These are phyloP conservation scores for Aspergillus funiculosus DNA, from an alignment of 495 filamentous ascomycete genomes.

Conservation along the genomic window DNA sequence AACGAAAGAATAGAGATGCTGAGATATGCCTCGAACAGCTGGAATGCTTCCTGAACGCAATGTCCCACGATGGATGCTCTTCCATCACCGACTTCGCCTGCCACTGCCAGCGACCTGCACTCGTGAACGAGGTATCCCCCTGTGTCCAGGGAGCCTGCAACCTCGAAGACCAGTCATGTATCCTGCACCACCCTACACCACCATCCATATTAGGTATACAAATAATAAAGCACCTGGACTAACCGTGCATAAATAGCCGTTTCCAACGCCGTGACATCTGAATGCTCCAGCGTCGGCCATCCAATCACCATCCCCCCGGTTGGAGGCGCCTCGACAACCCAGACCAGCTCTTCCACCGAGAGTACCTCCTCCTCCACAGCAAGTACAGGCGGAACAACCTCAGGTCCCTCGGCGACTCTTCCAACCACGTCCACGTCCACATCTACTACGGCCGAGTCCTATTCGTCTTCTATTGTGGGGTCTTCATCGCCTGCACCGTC, in stretches of 20 bases:
- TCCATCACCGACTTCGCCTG: slow-evolving; percentile 44
- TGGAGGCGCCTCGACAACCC: slow-evolving; percentile 13
- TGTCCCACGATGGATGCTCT: slow-evolving; percentile 41
- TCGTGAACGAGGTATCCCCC: slow-evolving; percentile 37
- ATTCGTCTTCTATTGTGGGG: slow-evolving; percentile 9
- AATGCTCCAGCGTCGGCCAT: slow-evolving; percentile 34
- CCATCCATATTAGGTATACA: not conserved
- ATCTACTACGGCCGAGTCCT: not conserved
- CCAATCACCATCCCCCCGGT: slow-evolving; percentile 36
- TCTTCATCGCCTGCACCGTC: slow-evolving; percentile 12
- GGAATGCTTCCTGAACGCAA: slow-evolving; percentile 37
- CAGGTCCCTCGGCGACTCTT: slow-evolving; percentile 10
- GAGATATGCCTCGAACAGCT: slow-evolving; percentile 34
- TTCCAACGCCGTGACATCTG: slow-evolving; percentile 29
- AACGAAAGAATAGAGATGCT: not conserved
- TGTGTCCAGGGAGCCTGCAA: slow-evolving; percentile 42
- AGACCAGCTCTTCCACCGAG: not conserved
- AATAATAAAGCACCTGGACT: not conserved
- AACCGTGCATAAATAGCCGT: slow-evolving; percentile 25
- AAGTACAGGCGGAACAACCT: slow-evolving; percentile 4
- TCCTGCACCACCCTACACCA: not conserved
- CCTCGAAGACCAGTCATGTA: slow-evolving; percentile 33
- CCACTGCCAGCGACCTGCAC: slow-evolving; percentile 43
- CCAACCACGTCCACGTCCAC: slow-evolving; percentile 5
- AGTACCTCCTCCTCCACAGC: slow-evolving; percentile 3